Conservation (phyloP, 192 early-diverging fungal genomes). For the Obelidium mucronatum region DNA sequence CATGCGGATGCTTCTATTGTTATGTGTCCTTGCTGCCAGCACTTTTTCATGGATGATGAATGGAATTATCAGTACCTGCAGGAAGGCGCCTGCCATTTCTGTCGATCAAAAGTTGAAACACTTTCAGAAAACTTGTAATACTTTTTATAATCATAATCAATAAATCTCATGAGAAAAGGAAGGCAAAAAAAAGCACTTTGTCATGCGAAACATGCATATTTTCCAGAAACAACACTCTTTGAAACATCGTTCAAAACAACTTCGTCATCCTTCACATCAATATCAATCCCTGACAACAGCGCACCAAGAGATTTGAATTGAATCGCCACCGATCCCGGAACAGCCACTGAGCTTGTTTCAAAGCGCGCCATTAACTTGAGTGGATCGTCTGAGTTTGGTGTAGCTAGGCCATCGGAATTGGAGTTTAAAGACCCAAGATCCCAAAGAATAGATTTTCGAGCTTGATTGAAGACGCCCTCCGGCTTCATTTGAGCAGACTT, state of each 20-base stretch:
- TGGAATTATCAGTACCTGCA: conserved; percentile 58
- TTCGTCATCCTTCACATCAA: conserved; percentile 12
- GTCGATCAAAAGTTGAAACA: conserved; percentile 37
- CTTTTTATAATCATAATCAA: background rate
- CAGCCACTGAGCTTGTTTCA: conserved; percentile 30
- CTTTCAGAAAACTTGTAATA: background rate
- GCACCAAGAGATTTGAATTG: conserved; percentile 31
- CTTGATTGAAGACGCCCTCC: conserved; percentile 45
- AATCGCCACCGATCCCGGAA: conserved; percentile 41
- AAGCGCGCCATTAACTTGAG: conserved; percentile 47
- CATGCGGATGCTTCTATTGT: conserved; percentile 45
- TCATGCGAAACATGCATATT: conserved; percentile 13
- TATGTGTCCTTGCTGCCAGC: conserved; percentile 51
- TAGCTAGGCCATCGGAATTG: background rate
- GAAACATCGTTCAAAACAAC: conserved; percentile 25
- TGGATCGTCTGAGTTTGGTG: too few species aligned
- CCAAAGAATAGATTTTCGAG: conserved; percentile 51
- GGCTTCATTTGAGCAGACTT: conserved; percentile 45
- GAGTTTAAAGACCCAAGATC: conserved; percentile 36
- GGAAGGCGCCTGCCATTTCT: conserved; percentile 59
- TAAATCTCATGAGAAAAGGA: background rate
- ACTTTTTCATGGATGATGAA: conserved; percentile 64
- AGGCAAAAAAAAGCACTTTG: background rate
- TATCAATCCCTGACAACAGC: conserved; percentile 38
- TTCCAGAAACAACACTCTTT: conserved; percentile 27